Base-by-base conservation (phyloP, 306 rosid species). In the Pueraria montana region DNA sequence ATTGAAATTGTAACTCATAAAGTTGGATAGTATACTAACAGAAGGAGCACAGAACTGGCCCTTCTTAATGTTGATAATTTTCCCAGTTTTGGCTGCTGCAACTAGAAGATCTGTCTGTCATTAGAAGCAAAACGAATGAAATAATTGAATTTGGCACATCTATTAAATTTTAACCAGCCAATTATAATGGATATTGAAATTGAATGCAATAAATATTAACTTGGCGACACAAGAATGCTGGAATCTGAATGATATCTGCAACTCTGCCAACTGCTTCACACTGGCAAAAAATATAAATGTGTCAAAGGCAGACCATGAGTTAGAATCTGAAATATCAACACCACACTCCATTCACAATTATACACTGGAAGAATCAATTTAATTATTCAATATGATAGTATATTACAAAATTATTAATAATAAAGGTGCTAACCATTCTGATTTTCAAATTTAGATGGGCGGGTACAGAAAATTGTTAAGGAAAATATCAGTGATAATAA, bases 1-100 rank as follows among this genome's bases (percentile, higher is more conserved):
- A 56, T 27, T 38, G 50, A 82, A 61, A 79, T 64, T 81, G 49
- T 38, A 59, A 79, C 69, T 36, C 64, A 20, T 56, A 75, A 80
- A 50, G 36, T 63, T 59, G 56, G 75, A 52, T 21, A 34, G 38
- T 78, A 74, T 85, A 93, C 99, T 89, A 83, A 94, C 99, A 61
- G 98, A 94, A 83, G 99, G 88, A 87, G 97, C 98, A 88, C 98
- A 96, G 80, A 96, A 96, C 89, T 96, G 99, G 85, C 99, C 99
- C 88, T 96, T 96, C 88, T 96, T 94, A 53, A 96, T 91, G 84
- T 96, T 87, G 78, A 96, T 74, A 83, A 94, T 94, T 89, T 86
- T 92, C 65, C 99, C 99, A 53, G 98, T 96, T 89, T 94, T 87
- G 77, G 99, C 99, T 45, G 99, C 99, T 64, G 94, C 97, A 79